Evolutionary conservation across 768 basidiomycete species (phyloP).

Genomic region (Rhizopogon sp.): DNA sequence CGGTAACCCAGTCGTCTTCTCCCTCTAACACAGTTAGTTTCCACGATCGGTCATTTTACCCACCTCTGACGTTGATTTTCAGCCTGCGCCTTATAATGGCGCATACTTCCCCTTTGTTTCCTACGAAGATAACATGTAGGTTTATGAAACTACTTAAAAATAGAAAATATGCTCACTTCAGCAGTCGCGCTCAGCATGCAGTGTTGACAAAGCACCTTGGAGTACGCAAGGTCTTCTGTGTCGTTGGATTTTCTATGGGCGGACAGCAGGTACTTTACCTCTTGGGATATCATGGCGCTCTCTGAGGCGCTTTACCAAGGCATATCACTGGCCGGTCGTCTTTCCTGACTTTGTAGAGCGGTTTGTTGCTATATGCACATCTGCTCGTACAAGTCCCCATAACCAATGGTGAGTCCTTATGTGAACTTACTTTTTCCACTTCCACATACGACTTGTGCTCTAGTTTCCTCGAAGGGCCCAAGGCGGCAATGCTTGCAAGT

Average conservation of each 20-base stretch:
- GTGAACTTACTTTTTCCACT: neutral
- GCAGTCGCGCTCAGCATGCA: constrained; percentile 49
- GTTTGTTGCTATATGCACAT: constrained; percentile 43
- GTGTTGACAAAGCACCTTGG: constrained; percentile 44
- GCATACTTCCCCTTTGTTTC: constrained; percentile 54
- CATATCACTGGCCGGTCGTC: constrained; percentile 55
- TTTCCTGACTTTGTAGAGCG: constrained; percentile 52
- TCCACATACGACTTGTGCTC: neutral
- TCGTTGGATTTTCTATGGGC: constrained; percentile 56
- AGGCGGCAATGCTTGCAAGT: constrained; percentile 47
- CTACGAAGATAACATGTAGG: constrained; percentile 56
- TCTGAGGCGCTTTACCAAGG: constrained; percentile 24
- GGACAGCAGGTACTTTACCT: constrained; percentile 38
- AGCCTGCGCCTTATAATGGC: constrained; percentile 53
- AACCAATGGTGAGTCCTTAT: constrained; percentile 41
- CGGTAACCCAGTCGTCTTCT: constrained; percentile 43
- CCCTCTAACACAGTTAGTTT: constrained; percentile 50
- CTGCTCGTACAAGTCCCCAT: constrained; percentile 50
- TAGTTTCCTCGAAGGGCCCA: constrained; percentile 59
- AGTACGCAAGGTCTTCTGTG: constrained; percentile 39
- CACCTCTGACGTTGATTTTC: neutral
- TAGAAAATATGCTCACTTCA: neutral
- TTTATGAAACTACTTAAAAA: neutral
- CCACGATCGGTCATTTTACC: neutral
- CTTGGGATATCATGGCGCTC: constrained; percentile 9